These are phyloP conservation scores for Dactylella cylindrospora DNA, from an alignment of 2,329 filamentous ascomycete species.

Conservation along the genomic window DNA sequence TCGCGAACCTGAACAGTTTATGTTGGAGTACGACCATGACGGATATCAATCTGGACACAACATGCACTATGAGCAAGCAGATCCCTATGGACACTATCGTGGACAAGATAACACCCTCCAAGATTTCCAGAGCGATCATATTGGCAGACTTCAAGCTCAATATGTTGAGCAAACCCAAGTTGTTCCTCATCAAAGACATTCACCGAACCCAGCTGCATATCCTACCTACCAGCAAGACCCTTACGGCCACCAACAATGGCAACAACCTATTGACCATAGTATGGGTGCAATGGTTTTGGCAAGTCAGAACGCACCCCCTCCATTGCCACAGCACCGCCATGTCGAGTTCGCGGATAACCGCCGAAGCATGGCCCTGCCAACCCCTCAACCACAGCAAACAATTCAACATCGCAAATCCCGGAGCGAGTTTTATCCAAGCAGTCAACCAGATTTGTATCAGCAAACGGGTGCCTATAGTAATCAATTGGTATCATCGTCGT, in stretches of 20 bases:
- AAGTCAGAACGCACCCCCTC: constrained; percentile 22
- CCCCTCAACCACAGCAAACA: constrained; percentile 17
- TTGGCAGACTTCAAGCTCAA: constrained; percentile 41
- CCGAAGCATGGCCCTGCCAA: constrained; percentile 4
- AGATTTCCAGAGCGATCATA: constrained; percentile 40
- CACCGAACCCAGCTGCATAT: constrained; percentile 27
- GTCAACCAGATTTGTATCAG: constrained; percentile 22
- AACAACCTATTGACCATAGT: constrained; percentile 1
- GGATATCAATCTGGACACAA: constrained; percentile 12
- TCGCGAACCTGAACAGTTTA: constrained; percentile 17
- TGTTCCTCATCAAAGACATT: constrained; percentile 30
- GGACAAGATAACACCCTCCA: constrained; percentile 17
- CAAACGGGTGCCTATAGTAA: constrained; percentile 19
- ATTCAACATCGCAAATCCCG: constrained; percentile 35
- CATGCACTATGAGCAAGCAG: constrained; percentile 13
- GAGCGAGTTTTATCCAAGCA: constrained; percentile 32
- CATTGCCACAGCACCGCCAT: constrained; percentile 29
- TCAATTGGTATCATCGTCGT: constrained; percentile 22
- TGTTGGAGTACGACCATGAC: constrained; percentile 35
- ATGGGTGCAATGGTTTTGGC: constrained; percentile 21
- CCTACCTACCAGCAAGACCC: constrained; percentile 20
- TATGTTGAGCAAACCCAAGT: constrained; percentile 39
- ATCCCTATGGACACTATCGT: constrained; percentile 19
- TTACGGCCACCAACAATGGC: constrained; percentile 11
- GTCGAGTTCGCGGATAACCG: constrained; percentile 38